Percentiles rank a stretch among this genome's conserved stretches.
Evolutionary conservation across 192 early-diverging fungal species (phyloP).

Genomic region (Coemansia sp.): DNA sequence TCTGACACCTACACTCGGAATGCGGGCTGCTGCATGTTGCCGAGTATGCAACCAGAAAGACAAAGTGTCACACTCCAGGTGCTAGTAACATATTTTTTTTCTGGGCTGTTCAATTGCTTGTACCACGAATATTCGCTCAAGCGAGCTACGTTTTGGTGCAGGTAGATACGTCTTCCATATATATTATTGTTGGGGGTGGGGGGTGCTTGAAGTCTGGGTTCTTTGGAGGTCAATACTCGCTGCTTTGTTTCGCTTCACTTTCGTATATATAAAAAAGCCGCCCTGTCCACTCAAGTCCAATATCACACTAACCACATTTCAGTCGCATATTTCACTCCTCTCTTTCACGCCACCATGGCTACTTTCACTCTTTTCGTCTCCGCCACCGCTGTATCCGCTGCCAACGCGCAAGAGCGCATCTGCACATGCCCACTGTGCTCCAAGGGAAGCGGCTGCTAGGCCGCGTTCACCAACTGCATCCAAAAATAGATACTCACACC

Average conservation of each 20-base stretch:
- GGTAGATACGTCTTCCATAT: background rate
- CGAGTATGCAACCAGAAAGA: conserved; percentile 7
- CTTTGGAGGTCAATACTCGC: background rate
- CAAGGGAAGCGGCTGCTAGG: background rate
- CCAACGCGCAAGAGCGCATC: background rate
- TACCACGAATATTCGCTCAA: background rate
- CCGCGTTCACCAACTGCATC: background rate
- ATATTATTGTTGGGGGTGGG: background rate
- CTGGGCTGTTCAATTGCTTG: background rate
- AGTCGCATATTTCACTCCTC: background rate
- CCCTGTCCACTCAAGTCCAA: background rate
- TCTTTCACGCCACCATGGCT: background rate
- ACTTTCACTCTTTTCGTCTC: background rate
- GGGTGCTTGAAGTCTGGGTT: background rate
- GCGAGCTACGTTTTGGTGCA: background rate
- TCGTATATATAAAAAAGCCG: background rate
- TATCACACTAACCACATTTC: background rate
- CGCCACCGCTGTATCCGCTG: background rate
- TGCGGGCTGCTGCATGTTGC: background rate
- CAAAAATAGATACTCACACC: background rate
- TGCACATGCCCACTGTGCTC: background rate
- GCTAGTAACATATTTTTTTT: background rate
- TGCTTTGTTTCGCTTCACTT: background rate
- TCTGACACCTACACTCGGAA: background rate
- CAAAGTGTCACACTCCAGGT: background rate